phyloP scores from a whole-genome alignment of 768 basidiomycete genomes.

The Suillus hirtellus region DNA sequence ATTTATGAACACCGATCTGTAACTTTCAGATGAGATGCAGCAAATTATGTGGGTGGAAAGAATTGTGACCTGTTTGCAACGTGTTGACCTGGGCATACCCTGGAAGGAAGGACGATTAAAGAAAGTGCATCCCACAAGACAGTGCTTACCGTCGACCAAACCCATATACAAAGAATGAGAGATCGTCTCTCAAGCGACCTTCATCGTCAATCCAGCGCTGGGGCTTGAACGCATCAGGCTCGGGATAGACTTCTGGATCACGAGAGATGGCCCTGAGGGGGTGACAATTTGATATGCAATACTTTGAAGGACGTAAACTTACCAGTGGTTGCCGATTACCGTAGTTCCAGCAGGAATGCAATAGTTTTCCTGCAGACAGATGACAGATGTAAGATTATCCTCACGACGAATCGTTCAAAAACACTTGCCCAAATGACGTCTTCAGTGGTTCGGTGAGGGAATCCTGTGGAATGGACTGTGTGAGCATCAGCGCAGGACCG shows the following conservation, averaged over 20 bases:
- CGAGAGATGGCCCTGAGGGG: neutral
- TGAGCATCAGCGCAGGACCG: neutral
- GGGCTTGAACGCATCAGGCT: neutral
- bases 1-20: constrained; percentile 1
- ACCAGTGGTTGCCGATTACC: neutral
- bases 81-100: constrained; percentile 1
- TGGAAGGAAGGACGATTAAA: neutral
- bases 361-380: neutral
- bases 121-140: neutral
- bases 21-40: neutral
- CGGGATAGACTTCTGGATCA: neutral
- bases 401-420: neutral
- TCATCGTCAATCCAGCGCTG: neutral
- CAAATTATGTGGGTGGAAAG: neutral
- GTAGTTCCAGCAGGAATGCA: neutral
- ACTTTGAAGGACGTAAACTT: neutral
- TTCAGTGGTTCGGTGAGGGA: neutral
- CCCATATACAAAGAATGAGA: neutral
- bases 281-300: neutral
- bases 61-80: neutral
- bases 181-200: neutral
- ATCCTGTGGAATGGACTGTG: neutral
- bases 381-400: neutral
- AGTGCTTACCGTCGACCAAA: neutral
- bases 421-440: neutral